Percentiles rank a stretch among this genome's conserved stretches.
These are phyloP conservation scores for Rhytidiadelphus loreus DNA, from an alignment of 225 moss, liverwort and hornwort species.

Conservation along the genomic window DNA sequence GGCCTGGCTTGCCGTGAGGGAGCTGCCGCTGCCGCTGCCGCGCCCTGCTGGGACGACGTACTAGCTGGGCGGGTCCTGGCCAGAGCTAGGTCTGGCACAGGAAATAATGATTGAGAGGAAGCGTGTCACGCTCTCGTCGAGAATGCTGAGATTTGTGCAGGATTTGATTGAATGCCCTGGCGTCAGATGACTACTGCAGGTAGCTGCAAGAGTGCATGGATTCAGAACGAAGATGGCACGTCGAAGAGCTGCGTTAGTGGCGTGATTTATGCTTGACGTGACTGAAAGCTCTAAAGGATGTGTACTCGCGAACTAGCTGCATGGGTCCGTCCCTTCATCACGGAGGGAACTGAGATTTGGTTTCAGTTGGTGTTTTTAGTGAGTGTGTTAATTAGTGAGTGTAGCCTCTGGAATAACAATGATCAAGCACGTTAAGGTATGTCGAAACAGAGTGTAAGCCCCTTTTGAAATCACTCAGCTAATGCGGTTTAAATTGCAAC, in stretches of 20 bases:
- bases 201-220: constrained; percentile 16
- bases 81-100: neutral
- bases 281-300: neutral
- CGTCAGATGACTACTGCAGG: neutral
- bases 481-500: neutral
- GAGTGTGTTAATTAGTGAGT: neutral
- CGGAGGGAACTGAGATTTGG: neutral
- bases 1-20: constrained; percentile 4
- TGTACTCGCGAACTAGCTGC: neutral
- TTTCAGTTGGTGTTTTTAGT: neutral
- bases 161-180: constrained; percentile 24
- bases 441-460: neutral
- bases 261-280: constrained; percentile 7
- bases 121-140: constrained; percentile 30
- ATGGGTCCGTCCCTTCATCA: neutral
- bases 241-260: constrained; percentile 6
- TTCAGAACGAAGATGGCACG: constrained; percentile 40
- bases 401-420: no score
- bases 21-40: neutral
- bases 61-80: constrained; percentile 1
- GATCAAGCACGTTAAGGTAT: neutral
- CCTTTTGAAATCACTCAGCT: neutral
- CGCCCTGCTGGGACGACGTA: neutral
- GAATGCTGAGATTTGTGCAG: constrained; percentile 35
- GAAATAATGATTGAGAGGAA: constrained; percentile 32